Percentiles rank a stretch among this genome's conserved stretches.
Conservation (phyloP, 2,329 filamentous ascomycete genomes). For the Alternaria dauci region DNA sequence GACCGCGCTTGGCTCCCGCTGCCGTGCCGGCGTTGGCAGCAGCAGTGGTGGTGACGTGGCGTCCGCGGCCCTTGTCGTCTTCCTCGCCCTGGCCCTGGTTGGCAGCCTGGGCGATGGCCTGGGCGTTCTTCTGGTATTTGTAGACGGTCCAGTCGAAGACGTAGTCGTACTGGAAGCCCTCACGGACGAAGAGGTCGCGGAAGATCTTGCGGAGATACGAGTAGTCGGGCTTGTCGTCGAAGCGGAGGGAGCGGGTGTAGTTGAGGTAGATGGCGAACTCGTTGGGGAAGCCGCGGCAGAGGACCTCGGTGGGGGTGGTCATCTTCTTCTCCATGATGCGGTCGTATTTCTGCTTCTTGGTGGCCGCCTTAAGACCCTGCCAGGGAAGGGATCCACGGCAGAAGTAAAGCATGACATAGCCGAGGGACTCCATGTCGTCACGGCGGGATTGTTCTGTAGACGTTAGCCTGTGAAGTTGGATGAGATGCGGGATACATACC, state of each 20-base stretch:
- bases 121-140: slow-evolving; percentile 99
- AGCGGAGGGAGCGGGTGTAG: slow-evolving; percentile 97
- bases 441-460: slow-evolving; percentile 89
- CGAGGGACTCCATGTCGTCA: slow-evolving; percentile 99
- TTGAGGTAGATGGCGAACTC: slow-evolving; percentile 99
- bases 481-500: slow-evolving; percentile 61
- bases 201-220: slow-evolving; percentile 99
- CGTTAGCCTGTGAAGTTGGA: slow-evolving; percentile 21
- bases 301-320: slow-evolving; percentile 97
- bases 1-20: slow-evolving; percentile 72
- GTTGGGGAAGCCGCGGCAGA: slow-evolving; percentile 98
- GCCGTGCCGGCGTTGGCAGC: slow-evolving; percentile 70
- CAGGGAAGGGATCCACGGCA: slow-evolving; percentile 98
- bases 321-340: slow-evolving; percentile 99
- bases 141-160: slow-evolving; percentile 99
- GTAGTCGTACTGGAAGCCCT: slow-evolving; percentile 99
- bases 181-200: slow-evolving; percentile 97
- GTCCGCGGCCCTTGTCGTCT: slow-evolving; percentile 75
- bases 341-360: slow-evolving; percentile 99
- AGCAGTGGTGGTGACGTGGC: slow-evolving; percentile 66
- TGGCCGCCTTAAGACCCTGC: slow-evolving; percentile 98
- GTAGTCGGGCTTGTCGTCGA: slow-evolving; percentile 99
- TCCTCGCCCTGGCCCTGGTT: slow-evolving; percentile 71
- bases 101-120: slow-evolving; percentile 87
- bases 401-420: slow-evolving; percentile 99